Evolutionary conservation across 495 filamentous ascomycete species (phyloP), one percentile per base, ranked within the genome.

Genomic region (Darksidea phi): DNA sequence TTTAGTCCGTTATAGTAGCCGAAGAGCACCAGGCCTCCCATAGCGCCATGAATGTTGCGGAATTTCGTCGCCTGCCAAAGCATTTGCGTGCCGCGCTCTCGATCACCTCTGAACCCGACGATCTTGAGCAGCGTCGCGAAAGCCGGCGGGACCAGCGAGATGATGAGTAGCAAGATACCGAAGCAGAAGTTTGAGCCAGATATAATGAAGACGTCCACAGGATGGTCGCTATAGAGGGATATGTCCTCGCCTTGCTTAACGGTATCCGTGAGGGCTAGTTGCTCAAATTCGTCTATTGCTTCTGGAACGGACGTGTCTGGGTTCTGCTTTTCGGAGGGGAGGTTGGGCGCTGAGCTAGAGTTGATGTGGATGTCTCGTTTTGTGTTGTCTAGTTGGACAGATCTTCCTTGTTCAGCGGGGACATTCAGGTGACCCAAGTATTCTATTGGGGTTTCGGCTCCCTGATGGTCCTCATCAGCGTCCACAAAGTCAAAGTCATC

Each of bases 11-110:
- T 94, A 74, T 96, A 95, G 68, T 89, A 97, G 15, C 85, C 85
- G 2, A 97, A 79, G 6, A 96, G 76, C 36, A 88, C 81, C 26
- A 97, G 76, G 0, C 87, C 90, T 4, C 92, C 88, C 71, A 97
- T 87, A 25, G 90, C 92, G 25, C 94, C 94, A 67, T 96, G 91
- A 71, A 97, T 81, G 68, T 95, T 96, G 63, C 84, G 78, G 69
- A 89, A 91, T 66, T 88, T 91, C 63, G 88, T 88, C 13, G 90
- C 88, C 72, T 93, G 89, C 94, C 95, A 98, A 8, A 98, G 84
- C 84, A 96, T 88, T 18, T 80, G 74, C 12, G 96, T 72, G 2
- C 91, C 95, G 21, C 86, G 80, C 54, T 93, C 87, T 48, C 91
- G 87, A 72, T 98, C 93, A 13, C 94, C 94, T 64, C 82, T 86